A percentile compares a stretch with the other conserved stretches of the same genome.
Evolutionary conservation across 176 grass and related monocot species (phyloP).

Genomic region (Carex littledalei): DNA sequence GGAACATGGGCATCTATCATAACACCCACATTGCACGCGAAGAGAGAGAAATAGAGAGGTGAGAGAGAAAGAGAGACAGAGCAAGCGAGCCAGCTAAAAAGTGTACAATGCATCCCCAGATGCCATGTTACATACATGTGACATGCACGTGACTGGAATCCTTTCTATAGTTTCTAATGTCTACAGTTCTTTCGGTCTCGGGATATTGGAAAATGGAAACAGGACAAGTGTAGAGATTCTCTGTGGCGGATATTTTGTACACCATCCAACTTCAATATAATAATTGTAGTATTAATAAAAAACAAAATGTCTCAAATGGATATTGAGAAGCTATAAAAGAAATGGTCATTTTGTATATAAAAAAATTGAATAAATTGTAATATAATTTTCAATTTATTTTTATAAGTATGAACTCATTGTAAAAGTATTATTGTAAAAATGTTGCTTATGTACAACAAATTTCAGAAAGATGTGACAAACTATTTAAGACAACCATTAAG

Average conservation of each 20-base stretch:
- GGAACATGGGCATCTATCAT: constrained; percentile 17
- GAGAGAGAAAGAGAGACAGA: constrained; percentile 21
- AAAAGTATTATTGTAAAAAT: background rate
- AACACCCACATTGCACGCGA: constrained; percentile 27
- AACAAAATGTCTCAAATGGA: background rate
- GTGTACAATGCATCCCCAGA: constrained; percentile 46
- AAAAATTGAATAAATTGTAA: background rate
- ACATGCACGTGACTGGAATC: constrained; percentile 49
- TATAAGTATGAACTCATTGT: background rate
- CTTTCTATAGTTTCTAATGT: constrained; percentile 6
- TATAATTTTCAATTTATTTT: background rate
- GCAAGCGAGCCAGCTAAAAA: constrained; percentile 35
- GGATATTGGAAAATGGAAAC: background rate
- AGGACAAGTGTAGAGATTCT: background rate
- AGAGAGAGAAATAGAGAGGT: background rate
- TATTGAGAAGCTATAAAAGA: background rate
- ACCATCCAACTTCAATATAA: background rate
- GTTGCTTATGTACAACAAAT: background rate
- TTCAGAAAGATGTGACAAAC: background rate
- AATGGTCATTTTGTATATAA: background rate
- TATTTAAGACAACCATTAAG: too few species aligned
- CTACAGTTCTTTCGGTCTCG: background rate
- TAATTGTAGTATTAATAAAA: background rate
- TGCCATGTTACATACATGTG: constrained; percentile 70
- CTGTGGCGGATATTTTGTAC: background rate